A percentile compares a stretch with the other conserved stretches of the same genome.
phyloP scores from a whole-genome alignment of 176 grass and related monocot genomes.

The Canna indica region DNA sequence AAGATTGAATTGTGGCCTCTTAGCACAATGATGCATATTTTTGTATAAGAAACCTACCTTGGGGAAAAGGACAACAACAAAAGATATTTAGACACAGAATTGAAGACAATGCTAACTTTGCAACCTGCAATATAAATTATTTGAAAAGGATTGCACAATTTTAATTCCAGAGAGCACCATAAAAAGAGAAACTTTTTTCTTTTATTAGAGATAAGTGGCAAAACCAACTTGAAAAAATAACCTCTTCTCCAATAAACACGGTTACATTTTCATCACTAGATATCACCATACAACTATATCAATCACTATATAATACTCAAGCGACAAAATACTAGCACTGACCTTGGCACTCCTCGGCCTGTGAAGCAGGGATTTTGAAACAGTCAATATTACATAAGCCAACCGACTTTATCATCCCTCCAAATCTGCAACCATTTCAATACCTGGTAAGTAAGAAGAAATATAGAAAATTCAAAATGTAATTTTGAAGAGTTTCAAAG shows the following conservation, averaged over 20 bases:
- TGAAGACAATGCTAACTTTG: not conserved
- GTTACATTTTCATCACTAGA: not conserved
- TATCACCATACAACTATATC: not conserved
- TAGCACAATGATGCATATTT: too few relatives aligned
- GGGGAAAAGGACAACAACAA: too few relatives aligned
- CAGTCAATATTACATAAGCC: conserved; percentile 83
- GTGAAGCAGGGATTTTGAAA: conserved; percentile 79
- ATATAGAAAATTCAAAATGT: not conserved
- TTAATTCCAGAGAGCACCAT: not conserved
- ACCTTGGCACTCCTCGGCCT: conserved; percentile 45
- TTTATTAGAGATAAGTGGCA: not conserved
- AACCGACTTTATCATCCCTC: conserved; percentile 94
- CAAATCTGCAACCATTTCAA: conserved; percentile 45
- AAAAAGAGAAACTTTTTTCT: not conserved
- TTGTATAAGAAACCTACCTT: too few relatives aligned
- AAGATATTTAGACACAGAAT: not conserved
- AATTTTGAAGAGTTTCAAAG: conserved; percentile 1
- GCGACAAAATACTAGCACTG: conserved; percentile 19
- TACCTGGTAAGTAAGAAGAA: conserved; percentile 8
- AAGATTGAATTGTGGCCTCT: too few relatives aligned
- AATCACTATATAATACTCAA: not conserved
- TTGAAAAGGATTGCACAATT: not conserved
- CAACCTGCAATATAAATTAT: not conserved
- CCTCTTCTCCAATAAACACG: not conserved
- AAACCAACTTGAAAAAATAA: not conserved